Conservation (phyloP, 208 protist genomes). For the Tritrichomonas musculus region DNA sequence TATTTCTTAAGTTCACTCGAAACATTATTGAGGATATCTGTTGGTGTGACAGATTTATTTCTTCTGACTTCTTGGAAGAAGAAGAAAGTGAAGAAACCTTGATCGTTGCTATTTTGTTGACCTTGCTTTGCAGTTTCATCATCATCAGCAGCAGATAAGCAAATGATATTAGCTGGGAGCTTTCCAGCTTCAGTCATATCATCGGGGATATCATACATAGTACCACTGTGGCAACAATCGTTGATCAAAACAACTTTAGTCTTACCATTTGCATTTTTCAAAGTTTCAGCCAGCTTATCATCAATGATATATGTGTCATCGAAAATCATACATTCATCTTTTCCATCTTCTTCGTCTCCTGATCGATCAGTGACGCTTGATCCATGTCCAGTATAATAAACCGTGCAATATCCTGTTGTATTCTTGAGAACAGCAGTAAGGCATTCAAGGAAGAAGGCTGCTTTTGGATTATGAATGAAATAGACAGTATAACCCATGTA, state of each 20-base stretch:
- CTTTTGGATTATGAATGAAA: background rate
- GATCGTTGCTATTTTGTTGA: no score
- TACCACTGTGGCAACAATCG: background rate
- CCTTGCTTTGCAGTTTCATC: no score
- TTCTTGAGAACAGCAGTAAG: background rate
- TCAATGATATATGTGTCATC: no score
- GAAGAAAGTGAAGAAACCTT: no score
- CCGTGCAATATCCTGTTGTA: background rate
- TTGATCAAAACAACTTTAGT: background rate
- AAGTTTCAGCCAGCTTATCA: background rate
- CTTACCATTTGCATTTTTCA: background rate
- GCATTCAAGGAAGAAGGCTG: background rate
- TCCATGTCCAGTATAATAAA: background rate
- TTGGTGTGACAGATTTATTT: no score
- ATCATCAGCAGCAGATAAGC: no score
- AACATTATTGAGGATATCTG: no score
- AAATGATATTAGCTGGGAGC: no score
- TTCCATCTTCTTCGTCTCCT: background rate
- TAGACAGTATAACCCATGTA: background rate
- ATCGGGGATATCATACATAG: conserved; percentile 39
- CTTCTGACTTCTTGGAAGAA: no score
- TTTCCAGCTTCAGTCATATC: no score
- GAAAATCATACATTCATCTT: background rate
- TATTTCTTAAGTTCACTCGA: no score
- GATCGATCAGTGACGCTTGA: background rate